Evolutionary conservation across 306 rosid species (phyloP), one percentile per base, ranked within the genome.

Genomic region (Vicia villosa): DNA sequence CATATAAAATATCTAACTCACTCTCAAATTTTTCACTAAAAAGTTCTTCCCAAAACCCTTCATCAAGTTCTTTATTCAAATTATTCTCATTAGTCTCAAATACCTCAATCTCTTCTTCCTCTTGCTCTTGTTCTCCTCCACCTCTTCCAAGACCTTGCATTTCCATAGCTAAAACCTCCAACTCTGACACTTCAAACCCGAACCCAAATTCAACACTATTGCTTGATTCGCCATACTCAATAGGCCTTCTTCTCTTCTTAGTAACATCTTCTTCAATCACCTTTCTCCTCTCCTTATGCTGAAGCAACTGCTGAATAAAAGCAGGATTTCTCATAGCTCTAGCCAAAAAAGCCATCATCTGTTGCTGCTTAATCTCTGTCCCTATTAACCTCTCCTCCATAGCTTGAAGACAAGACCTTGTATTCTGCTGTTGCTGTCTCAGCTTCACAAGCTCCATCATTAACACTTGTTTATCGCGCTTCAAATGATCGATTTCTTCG

Each of bases 261-360:
- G 79, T 81, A 68, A 88, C 74, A 64, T 85, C 87, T 28, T 83
- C 97, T 67, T 84, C 92, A 28, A 94, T 85, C 71, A 78, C 87
- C 76, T 83, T 83, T 47, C 87, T 76, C 15, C 78, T 83, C 72
- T 87, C 90, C 69, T 82, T 91, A 10, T 87, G 95, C 38, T 84
- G 95, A 5, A 80, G 46, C 19, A 94, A 65, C 62, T 93, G 95
- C 75, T 86, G 91, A 0, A 91, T 55, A 70, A 94, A 91, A 0
- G 86, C 67, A n/a, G 96, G 99, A 54, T 89, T 91, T 65, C 83
- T 84, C 88, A 94, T 78, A 1, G 97, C 97, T 80, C 91, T 86
- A 2, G 97, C 99, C 69, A 94, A 77, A 81, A 91, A 94, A 66
- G 89, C 74, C 97, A 94, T 94, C 99, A 91, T 94, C 36, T 94